These are phyloP conservation scores for Xerocomellus intermedius DNA, from an alignment of 768 basidiomycete genomes.

Conservation along the genomic window DNA sequence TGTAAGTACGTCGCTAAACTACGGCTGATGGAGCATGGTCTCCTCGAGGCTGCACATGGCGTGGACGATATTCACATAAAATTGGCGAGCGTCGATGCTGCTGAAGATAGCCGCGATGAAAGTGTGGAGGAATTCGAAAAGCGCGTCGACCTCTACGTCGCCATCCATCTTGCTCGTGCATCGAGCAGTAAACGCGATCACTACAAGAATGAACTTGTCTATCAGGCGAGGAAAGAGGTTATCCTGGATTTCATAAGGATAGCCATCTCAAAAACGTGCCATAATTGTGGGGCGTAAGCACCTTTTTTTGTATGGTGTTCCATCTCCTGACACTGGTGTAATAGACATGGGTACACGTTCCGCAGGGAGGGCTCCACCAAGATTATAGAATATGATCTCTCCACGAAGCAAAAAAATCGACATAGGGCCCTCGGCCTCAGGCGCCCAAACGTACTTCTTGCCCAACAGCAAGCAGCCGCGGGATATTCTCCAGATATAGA, in stretches of 20 bases:
- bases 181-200: conserved; percentile 67
- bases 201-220: conserved; percentile 88
- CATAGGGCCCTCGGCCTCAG: conserved; percentile 52
- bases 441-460: conserved; percentile 75
- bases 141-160: conserved; percentile 66
- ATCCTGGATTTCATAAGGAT: conserved; percentile 79
- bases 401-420: conserved; percentile 69
- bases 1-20: conserved; percentile 85
- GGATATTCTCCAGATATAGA: conserved; percentile 28
- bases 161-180: conserved; percentile 42
- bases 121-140: conserved; percentile 57
- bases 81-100: conserved; percentile 30
- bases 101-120: conserved; percentile 51
- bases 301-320: conserved; percentile 1
- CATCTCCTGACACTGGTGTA: conserved; percentile 3
- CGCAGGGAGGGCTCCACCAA: conserved; percentile 94
- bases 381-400: conserved; percentile 90
- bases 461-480: conserved; percentile 35
- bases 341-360: conserved; percentile 77
- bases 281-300: conserved; percentile 85
- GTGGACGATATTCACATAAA: conserved; percentile 66
- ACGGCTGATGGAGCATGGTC: conserved; percentile 83
- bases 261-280: conserved; percentile 69
- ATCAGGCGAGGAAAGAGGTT: conserved; percentile 79
- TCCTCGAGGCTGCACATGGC: conserved; percentile 75